Evolutionary conservation across 148 eudicot species (phyloP), one percentile per base, ranked within the genome.

Genomic region (Selenicereus undatus): DNA sequence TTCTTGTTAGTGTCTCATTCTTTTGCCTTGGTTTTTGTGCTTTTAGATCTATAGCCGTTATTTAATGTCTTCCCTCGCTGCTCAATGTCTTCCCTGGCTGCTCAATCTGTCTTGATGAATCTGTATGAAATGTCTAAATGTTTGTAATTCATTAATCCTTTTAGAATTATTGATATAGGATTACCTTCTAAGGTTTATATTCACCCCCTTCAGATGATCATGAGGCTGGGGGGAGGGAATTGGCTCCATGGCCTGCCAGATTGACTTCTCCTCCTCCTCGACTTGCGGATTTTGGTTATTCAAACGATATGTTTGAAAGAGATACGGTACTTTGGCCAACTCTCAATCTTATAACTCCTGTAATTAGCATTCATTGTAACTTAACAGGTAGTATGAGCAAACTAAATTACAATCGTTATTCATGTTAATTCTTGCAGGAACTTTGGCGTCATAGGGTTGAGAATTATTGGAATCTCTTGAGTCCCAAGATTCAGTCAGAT

Each of bases 191-290:
- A 58, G 39, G 11, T 62, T 50, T 78, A 18, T 42, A 20, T 81
- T 76, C 66, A 35, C 64, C 64, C 80, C 82, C 35, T 73, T 83
- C 87, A 96, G 99, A 94, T 90, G 99, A 96, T 77, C 98, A 96
- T 82, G 90, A 84, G 80, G 84, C 83, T 80, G 85, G 88, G 78
- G 99, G 98, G 74, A 90, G 98, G 81, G 98, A 92, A 77, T 85
- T 96, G 85, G 94, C 94, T 60, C 97, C 99, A 72, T 96, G 99
- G 99, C 99, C 99, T 73, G 95, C 93, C 29, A 90, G 98, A 77
- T 80, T 92, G 87, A 96, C 98, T 79, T 36, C 92, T 81, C 94
- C 99, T 52, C 95, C 99, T 82, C 99, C 99, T 35, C 90, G 98
- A 35, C 99, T 96, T 84, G 95, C 98, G 87, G 99, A 96, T 90